Conservation (phyloP, 2,329 filamentous ascomycete species). For the Aspergillus luchuensis region DNA sequence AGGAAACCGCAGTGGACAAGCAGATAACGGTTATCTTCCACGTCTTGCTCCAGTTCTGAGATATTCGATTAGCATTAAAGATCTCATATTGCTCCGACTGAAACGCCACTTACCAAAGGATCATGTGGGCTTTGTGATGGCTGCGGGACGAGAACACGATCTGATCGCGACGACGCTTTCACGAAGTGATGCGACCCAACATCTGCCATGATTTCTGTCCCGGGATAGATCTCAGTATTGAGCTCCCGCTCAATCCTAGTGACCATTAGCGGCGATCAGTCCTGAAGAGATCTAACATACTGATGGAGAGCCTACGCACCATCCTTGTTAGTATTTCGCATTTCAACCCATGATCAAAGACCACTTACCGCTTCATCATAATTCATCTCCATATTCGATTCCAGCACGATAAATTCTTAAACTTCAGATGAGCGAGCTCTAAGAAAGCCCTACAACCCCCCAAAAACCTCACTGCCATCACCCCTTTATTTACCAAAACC, state of each 20-base stretch:
- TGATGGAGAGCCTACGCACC: conserved; percentile 25
- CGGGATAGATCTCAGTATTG: conserved; percentile 56
- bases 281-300: conserved; percentile 16
- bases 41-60: conserved; percentile 49
- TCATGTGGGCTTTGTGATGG: conserved; percentile 51
- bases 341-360: neutral
- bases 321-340: neutral
- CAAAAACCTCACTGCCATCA: neutral
- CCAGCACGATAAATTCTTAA: neutral
- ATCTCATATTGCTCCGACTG: neutral
- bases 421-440: neutral
- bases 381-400: conserved; percentile 50
- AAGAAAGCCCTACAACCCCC: no score
- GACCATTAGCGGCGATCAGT: conserved; percentile 33
- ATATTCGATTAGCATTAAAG: neutral
- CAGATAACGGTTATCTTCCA: conserved; percentile 55
- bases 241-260: conserved; percentile 55
- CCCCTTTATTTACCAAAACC: neutral
- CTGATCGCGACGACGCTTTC: conserved; percentile 49
- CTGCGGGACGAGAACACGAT: conserved; percentile 55
- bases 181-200: conserved; percentile 66
- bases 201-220: conserved; percentile 63
- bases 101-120: conserved; percentile 38
- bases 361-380: conserved; percentile 44
- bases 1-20: conserved; percentile 50